A percentile compares a stretch with the other conserved stretches of the same genome.
These are phyloP conservation scores for Letharia lupina DNA, from an alignment of 495 filamentous ascomycete genomes.

Conservation along the genomic window DNA sequence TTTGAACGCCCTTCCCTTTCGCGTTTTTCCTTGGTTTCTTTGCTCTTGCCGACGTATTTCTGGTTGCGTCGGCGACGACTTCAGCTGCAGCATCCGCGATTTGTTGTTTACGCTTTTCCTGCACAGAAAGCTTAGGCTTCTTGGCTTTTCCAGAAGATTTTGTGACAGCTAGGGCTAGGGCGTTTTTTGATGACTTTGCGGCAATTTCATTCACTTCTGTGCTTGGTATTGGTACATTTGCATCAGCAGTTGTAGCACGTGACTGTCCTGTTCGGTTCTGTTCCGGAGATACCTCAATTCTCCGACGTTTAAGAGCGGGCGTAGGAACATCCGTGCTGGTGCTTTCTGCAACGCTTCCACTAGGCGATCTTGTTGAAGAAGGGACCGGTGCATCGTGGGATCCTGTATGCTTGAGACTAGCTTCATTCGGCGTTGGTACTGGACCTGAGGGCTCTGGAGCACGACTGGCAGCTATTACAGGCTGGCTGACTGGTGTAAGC, in stretches of 20 bases:
- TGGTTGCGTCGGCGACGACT: slow-evolving; percentile 22
- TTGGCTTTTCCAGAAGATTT: background rate
- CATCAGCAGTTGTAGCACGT: background rate
- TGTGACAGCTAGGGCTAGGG: slow-evolving; percentile 17
- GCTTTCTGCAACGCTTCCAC: background rate
- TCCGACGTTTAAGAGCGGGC: slow-evolving; percentile 22
- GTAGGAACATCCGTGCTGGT: background rate
- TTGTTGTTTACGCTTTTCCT: slow-evolving; percentile 16
- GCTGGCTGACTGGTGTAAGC: slow-evolving; percentile 18
- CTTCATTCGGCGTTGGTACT: background rate
- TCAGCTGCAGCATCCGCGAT: slow-evolving; percentile 20
- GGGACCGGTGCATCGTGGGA: background rate
- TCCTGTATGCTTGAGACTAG: background rate
- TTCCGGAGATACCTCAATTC: background rate
- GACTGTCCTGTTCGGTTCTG: background rate
- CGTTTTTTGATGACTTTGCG: background rate
- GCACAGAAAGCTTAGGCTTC: slow-evolving; percentile 21
- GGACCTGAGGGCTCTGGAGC: background rate
- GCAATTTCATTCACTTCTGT: slow-evolving; percentile 12
- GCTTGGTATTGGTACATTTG: slow-evolving; percentile 12
- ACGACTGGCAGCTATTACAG: slow-evolving; percentile 2
- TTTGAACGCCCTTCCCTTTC: slow-evolving; percentile 14
- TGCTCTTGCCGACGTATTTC: slow-evolving; percentile 15
- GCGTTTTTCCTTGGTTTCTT: slow-evolving; percentile 29
- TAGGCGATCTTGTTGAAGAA: background rate